Percentiles rank a stretch among this genome's conserved stretches.
phyloP scores from a whole-genome alignment of 2,329 filamentous ascomycete genomes.

The Kalmusia sp. region DNA sequence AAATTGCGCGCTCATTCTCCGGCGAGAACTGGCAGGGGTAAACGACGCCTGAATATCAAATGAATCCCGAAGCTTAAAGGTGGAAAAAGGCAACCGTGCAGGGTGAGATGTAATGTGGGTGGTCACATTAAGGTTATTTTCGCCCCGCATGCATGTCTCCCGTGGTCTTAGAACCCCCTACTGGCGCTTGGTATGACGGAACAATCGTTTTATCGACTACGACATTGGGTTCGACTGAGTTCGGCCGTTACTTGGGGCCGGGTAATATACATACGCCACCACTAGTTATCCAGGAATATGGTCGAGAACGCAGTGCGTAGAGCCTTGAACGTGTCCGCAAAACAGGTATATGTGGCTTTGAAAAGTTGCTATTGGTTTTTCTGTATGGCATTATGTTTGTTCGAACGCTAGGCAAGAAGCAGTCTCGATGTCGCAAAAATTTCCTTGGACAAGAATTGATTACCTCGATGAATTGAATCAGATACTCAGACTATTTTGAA shows the following conservation, averaged over 20 bases:
- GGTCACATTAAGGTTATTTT: slow-evolving; percentile 8
- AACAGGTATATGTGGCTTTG: background rate
- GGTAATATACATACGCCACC: background rate
- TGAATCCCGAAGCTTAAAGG: no score
- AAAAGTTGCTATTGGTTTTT: background rate
- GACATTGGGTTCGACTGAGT: no score
- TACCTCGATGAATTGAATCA: no score
- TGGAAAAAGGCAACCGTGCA: background rate
- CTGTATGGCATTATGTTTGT: no score
- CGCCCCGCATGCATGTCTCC: background rate
- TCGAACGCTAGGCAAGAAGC: no score
- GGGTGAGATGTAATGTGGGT: background rate
- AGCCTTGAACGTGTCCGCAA: background rate
- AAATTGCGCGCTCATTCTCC: background rate
- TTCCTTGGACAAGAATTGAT: no score
- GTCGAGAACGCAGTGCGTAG: no score
- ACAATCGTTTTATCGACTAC: no score
- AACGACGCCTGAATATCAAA: no score
- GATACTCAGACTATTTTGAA: no score
- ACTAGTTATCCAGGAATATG: background rate
- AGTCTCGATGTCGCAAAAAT: no score
- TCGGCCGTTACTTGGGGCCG: background rate
- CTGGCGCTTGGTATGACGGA: no score
- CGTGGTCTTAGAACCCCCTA: background rate
- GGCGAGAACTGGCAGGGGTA: background rate